Conservation (phyloP, 768 basidiomycete species). For the Kockovaella imperatae region DNA sequence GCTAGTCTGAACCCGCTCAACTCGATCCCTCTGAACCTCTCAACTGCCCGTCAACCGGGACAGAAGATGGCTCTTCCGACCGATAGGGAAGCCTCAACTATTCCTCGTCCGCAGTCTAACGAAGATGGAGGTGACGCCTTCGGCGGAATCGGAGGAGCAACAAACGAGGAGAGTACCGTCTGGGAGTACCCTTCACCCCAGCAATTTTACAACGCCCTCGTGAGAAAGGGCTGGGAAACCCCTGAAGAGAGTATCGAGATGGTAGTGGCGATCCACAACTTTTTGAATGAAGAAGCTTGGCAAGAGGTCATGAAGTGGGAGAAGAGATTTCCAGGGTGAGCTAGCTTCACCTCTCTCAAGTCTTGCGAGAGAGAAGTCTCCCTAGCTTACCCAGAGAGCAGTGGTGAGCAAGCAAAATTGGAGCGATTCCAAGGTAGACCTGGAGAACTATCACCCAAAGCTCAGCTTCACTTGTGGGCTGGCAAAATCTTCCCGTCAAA, state of each 20-base stretch:
- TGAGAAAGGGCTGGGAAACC: conserved; percentile 93
- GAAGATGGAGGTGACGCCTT: conserved; percentile 25
- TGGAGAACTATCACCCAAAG: conserved; percentile 90
- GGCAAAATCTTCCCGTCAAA: conserved; percentile 81
- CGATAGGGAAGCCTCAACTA: conserved; percentile 69
- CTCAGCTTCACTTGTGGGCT: conserved; percentile 72
- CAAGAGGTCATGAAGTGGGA: conserved; percentile 91
- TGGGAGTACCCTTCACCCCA: conserved; percentile 99
- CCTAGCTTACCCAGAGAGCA: conserved; percentile 36
- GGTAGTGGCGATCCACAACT: conserved; percentile 98
- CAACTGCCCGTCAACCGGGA: conserved; percentile 57
- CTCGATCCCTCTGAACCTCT: conserved; percentile 63
- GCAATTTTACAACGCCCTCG: conserved; percentile 95
- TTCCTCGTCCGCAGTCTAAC: conserved; percentile 55
- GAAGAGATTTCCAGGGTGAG: conserved; percentile 57
- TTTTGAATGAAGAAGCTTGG: conserved; percentile 95
- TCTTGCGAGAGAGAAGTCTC: not conserved
- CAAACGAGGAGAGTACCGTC: conserved; percentile 12
- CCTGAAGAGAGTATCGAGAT: conserved; percentile 84
- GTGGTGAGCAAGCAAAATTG: conserved; percentile 63
- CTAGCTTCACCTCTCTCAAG: not conserved
- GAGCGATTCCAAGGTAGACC: conserved; percentile 82
- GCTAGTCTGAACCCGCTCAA: conserved; percentile 60
- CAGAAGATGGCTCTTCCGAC: conserved; percentile 61
- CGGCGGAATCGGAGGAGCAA: conserved; percentile 17